Base-by-base conservation (phyloP, 2,329 filamentous ascomycete genomes). In the Hyphodiscus sp. region DNA sequence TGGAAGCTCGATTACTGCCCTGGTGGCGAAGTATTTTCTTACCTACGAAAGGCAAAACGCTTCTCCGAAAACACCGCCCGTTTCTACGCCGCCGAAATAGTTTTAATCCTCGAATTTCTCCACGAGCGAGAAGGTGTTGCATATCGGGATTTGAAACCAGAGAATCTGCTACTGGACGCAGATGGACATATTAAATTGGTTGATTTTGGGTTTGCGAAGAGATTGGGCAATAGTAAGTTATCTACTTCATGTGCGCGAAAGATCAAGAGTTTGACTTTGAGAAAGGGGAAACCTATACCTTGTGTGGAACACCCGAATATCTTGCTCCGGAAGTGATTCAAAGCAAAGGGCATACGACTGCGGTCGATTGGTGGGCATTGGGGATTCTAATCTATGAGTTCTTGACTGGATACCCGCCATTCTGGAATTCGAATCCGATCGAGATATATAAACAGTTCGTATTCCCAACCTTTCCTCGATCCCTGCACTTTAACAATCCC, bases 351-450 rank as follows among this genome's bases (percentile, higher is more conserved):
- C 83, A 86, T 65, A 85, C 81, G 2, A 83, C 81, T 2, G 87
- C 88, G 15, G 88, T 92, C 38, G 88, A 92, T 73, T 92, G 88
- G 88, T 92, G 89, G 89, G 88, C 89, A 0, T 76, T 94, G 61
- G 89, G 89, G 23, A 91, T 92, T 61, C 71, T 94, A 53, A 84
- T 92, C 55, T 92, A 90, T 69, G 89, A 94, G 67, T 92, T 92
- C 66, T 73, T 92, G 47, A 90, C 89, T 10, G 89, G 89, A 26
- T 91, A 91, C 65, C 89, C 89, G 15, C 89, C 89, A 0, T 94
- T 92, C 67, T 94, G 88, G 87, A 85, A 91, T 66, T 84, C 89
- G 60, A 92, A 91, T 60, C 88, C 88, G 1, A 88, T 92, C 60
- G 89, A 91, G 68, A 92, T 92, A 54, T 92, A 92, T 71, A 89